Evolutionary conservation across 1,284 basidiomycete genomes (phyloP).

Genomic region (Rhodotorula sp.): DNA sequence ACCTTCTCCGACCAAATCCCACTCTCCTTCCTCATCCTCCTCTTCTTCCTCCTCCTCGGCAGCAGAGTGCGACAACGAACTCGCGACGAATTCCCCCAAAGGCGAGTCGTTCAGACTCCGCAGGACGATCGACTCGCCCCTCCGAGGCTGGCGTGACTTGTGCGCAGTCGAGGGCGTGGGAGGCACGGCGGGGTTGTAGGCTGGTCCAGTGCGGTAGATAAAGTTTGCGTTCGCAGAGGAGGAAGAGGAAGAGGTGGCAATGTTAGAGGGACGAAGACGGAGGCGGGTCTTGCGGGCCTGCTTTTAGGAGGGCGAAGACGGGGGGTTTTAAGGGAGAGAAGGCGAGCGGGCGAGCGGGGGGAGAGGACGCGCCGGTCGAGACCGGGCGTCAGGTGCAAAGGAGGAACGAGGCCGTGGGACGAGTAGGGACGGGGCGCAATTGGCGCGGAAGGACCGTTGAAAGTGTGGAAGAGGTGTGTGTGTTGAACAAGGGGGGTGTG

Average conservation of each 20-base stretch:
- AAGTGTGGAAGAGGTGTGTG: no score
- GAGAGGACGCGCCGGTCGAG: no score
- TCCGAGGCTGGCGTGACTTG: constrained; percentile 6
- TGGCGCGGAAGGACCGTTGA: no score
- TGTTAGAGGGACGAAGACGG: constrained; percentile 10
- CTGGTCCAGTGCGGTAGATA: constrained; percentile 19
- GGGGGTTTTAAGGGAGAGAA: no score
- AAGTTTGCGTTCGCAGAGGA: constrained; percentile 8
- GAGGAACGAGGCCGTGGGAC: no score
- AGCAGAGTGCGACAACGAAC: background rate
- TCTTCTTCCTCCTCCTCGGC: constrained; percentile 12
- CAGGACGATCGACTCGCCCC: constrained; percentile 34
- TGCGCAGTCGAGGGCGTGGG: background rate
- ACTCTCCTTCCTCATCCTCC: constrained; percentile 17
- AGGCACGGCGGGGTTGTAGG: constrained; percentile 2
- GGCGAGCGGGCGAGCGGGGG: no score
- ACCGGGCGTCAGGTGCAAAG: no score
- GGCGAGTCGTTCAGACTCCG: constrained; percentile 26
- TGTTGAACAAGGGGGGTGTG: no score
- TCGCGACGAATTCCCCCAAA: constrained; percentile 31
- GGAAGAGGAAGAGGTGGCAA: background rate
- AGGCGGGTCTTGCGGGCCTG: constrained; percentile 11
- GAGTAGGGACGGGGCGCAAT: no score
- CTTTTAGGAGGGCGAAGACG: no score
- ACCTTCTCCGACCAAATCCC: constrained; percentile 28